Evolutionary conservation across 2,329 filamentous ascomycete species (phyloP).

Genomic region (Exserohilum turcica): DNA sequence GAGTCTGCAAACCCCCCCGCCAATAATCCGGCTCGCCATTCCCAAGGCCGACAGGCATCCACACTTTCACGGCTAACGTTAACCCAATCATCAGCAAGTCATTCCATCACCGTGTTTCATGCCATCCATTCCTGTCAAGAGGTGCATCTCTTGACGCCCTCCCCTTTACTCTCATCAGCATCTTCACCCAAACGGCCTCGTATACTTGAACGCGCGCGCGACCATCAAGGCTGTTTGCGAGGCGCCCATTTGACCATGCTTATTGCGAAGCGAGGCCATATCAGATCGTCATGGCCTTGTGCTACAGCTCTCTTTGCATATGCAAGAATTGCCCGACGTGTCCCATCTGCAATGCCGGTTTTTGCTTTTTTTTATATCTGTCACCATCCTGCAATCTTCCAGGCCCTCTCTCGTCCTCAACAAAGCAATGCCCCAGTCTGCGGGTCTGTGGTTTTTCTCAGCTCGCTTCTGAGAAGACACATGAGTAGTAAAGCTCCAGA

Average conservation of each 20-base stretch:
- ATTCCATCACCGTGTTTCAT: constrained; percentile 4
- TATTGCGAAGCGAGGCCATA: constrained; percentile 11
- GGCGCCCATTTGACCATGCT: not conserved
- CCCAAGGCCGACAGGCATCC: constrained; percentile 2
- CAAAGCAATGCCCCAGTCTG: constrained; percentile 3
- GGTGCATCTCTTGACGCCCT: not conserved
- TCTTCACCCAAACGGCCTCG: not conserved
- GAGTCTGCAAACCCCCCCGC: constrained; percentile 25
- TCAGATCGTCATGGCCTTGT: constrained; percentile 12
- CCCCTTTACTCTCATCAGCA: not conserved
- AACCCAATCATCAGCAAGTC: not conserved
- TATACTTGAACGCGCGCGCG: not conserved
- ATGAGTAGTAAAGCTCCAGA: no score
- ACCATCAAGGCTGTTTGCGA: not conserved
- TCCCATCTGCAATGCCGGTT: constrained; percentile 4
- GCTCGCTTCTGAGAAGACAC: constrained; percentile 1
- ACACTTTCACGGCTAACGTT: not conserved
- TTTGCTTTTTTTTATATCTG: constrained; percentile 22
- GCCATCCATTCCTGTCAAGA: not conserved
- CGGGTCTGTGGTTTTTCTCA: not conserved
- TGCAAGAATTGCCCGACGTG: constrained; percentile 9
- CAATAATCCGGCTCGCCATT: constrained; percentile 20
- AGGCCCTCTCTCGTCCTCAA: constrained; percentile 5
- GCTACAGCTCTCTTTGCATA: constrained; percentile 13
- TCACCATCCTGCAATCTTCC: constrained; percentile 10